phyloP scores from a whole-genome alignment of 2,329 filamentous ascomycete species.

The Alternaria atra region DNA sequence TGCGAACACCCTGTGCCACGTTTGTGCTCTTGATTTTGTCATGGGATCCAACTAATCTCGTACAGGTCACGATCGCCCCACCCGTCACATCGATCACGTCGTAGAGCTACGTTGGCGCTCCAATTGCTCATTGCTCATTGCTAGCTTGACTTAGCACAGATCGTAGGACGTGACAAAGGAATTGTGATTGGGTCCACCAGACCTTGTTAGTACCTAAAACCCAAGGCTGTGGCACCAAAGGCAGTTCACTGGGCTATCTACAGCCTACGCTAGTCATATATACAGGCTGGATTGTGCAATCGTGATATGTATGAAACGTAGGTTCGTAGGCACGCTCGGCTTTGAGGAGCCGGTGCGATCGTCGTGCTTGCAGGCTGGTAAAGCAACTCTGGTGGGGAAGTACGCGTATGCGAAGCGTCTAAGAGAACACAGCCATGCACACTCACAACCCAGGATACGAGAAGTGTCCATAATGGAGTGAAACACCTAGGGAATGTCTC shows the following conservation, averaged over 20 bases:
- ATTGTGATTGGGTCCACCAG: conserved; percentile 7
- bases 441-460: background rate
- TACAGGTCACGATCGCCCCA: conserved; percentile 4
- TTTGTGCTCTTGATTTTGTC: background rate
- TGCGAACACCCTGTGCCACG: background rate
- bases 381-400: background rate
- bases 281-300: conserved; percentile 3
- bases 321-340: conserved; percentile 5
- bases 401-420: background rate
- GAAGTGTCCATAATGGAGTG: background rate
- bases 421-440: background rate
- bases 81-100: conserved; percentile 3
- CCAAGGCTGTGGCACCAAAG: conserved; percentile 9
- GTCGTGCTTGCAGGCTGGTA: background rate
- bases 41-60: background rate
- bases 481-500: background rate
- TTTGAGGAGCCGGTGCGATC: conserved; percentile 19
- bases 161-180: background rate
- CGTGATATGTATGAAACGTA: conserved; percentile 5
- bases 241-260: background rate
- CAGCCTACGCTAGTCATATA: background rate
- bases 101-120: conserved; percentile 6
- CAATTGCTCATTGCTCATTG: conserved; percentile 3
- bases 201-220: background rate
- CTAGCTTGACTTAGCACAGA: background rate